Evolutionary conservation across 1,139 yeast genomes (phyloP).

Genomic region (Kluyveromyces sp.): DNA sequence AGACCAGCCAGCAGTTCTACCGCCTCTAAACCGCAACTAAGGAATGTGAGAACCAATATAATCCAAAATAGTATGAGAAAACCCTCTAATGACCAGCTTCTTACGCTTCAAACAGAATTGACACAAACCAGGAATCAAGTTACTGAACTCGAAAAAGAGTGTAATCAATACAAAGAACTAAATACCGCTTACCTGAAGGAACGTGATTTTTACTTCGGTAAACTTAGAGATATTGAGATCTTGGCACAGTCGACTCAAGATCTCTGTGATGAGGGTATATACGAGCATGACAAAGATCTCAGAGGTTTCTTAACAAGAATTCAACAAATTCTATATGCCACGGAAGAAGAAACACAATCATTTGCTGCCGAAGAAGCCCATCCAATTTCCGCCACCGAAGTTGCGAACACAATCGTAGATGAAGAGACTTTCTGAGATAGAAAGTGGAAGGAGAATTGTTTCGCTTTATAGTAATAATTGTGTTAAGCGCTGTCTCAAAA

Average conservation of each 20-base stretch:
- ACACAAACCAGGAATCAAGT: slow-evolving; percentile 34
- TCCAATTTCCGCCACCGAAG: neutral
- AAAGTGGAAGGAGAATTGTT: too few species aligned
- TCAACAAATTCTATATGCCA: slow-evolving; percentile 68
- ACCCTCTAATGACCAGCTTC: slow-evolving; percentile 22
- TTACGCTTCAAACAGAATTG: slow-evolving; percentile 31
- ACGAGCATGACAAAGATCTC: slow-evolving; percentile 29
- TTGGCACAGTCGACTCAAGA: slow-evolving; percentile 62
- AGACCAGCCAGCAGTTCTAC: slow-evolving; percentile 2
- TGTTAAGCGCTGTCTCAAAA: too few species aligned
- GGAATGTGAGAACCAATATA: slow-evolving; percentile 1
- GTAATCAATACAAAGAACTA: slow-evolving; percentile 44
- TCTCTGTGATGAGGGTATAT: slow-evolving; percentile 34
- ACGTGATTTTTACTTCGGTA: slow-evolving; percentile 83
- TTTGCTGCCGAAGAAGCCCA: slow-evolving; percentile 8
- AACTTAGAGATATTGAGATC: slow-evolving; percentile 81
- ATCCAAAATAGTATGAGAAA: slow-evolving; percentile 12
- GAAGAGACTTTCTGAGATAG: slow-evolving; percentile 27
- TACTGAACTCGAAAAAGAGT: slow-evolving; percentile 39
- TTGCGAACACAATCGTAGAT: slow-evolving; percentile 24
- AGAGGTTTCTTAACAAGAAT: slow-evolving; percentile 49
- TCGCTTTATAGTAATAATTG: too few species aligned
- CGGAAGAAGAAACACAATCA: slow-evolving; percentile 49
- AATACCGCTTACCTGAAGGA: slow-evolving; percentile 62
- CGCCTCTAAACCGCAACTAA: slow-evolving; percentile 4